phyloP scores from a whole-genome alignment of 495 filamentous ascomycete species.

The Neurospora tetrasperma region DNA sequence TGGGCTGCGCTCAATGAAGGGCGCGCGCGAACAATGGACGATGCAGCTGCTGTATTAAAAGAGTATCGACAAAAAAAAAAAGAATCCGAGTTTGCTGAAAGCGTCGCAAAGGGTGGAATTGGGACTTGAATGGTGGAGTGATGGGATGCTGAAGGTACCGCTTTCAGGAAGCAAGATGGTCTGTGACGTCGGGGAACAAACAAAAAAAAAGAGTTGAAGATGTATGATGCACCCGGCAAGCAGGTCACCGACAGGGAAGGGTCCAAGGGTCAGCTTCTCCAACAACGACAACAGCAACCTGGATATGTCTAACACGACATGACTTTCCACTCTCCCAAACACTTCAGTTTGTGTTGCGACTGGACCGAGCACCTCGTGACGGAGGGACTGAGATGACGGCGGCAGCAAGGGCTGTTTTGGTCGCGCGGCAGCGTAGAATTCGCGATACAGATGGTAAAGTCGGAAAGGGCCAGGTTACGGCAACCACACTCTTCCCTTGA shows the following conservation, averaged over 20 bases:
- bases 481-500: neutral
- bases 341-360: neutral
- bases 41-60: slow-evolving; percentile 26
- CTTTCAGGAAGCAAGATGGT: neutral
- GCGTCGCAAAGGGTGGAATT: slow-evolving; percentile 5
- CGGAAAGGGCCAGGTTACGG: neutral
- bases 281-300: neutral
- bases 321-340: neutral
- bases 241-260: neutral
- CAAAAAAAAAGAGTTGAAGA: neutral
- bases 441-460: neutral
- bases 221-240: neutral
- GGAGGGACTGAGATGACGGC: neutral
- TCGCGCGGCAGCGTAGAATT: neutral
- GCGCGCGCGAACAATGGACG: slow-evolving; percentile 17
- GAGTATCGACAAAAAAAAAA: slow-evolving; percentile 10
- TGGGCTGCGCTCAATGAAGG: slow-evolving; percentile 1
- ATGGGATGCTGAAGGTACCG: neutral
- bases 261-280: neutral
- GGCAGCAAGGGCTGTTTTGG: neutral
- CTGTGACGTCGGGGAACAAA: slow-evolving; percentile 5
- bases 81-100: neutral
- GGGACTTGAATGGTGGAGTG: neutral
- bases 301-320: neutral
- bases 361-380: neutral